These are phyloP conservation scores for Plenodomus tracheiphilus DNA, from an alignment of 2,329 filamentous ascomycete species.

Conservation along the genomic window DNA sequence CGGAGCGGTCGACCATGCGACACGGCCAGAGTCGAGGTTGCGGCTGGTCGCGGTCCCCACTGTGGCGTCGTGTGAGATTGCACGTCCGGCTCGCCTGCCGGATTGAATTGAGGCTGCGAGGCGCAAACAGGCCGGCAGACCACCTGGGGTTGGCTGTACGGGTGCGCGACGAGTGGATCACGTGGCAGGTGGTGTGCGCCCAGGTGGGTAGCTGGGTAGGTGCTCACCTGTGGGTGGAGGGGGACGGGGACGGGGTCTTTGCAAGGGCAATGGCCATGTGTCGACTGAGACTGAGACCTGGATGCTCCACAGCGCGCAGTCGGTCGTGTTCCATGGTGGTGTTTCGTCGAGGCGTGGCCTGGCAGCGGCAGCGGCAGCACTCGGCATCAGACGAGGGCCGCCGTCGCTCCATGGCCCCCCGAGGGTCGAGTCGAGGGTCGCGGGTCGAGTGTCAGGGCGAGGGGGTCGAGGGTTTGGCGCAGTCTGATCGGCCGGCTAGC, in stretches of 20 bases:
- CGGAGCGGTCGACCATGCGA: conserved; percentile 16
- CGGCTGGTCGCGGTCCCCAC: conserved; percentile 6
- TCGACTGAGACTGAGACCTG: background rate
- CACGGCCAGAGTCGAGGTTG: conserved; percentile 4
- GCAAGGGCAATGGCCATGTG: background rate
- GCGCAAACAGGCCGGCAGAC: background rate
- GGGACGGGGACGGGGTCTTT: too few relatives aligned
- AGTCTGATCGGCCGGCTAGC: conserved; percentile 39
- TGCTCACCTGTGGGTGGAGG: too few relatives aligned
- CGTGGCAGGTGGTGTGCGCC: background rate
- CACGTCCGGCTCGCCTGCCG: conserved; percentile 24
- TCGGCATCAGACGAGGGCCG: too few relatives aligned
- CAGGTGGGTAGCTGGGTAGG: too few relatives aligned
- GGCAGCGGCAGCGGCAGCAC: too few relatives aligned
- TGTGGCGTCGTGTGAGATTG: background rate
- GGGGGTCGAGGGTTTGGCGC: conserved; percentile 23
- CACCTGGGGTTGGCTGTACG: too few relatives aligned
- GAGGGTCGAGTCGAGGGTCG: background rate
- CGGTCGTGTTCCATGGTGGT: background rate
- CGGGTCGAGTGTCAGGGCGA: background rate
- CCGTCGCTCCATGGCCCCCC: too few relatives aligned
- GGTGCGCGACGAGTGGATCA: background rate
- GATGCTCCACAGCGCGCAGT: background rate
- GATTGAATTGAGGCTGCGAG: conserved; percentile 8
- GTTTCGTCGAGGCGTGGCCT: background rate